Evolutionary conservation across 352 stramenopile genomes (phyloP).

Genomic region (Globisporangium spiculum): DNA sequence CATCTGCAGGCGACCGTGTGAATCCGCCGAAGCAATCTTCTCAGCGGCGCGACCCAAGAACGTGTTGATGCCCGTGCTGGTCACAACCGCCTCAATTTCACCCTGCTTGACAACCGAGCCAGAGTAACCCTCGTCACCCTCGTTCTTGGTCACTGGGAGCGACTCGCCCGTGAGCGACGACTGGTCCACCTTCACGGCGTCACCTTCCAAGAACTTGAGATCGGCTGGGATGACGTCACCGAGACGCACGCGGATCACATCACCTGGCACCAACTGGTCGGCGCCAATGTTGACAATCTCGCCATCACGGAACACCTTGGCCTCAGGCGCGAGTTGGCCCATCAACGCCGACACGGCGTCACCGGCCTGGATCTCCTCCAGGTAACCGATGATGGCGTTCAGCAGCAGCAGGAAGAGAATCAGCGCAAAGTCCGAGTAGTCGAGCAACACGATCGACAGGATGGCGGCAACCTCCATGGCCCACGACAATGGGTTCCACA

Average conservation of each 20-base stretch:
- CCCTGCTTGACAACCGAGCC: conserved; percentile 85
- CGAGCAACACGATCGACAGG: conserved; percentile 70
- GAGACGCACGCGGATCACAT: conserved; percentile 75
- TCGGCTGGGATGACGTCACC: conserved; percentile 93
- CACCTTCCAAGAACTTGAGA: conserved; percentile 79
- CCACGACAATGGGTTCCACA: conserved; percentile 85
- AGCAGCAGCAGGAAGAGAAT: conserved; percentile 71
- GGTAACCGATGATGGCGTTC: conserved; percentile 76
- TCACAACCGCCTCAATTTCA: conserved; percentile 90
- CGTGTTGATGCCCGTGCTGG: conserved; percentile 84
- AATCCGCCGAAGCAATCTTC: conserved; percentile 73
- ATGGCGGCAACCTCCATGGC: conserved; percentile 77
- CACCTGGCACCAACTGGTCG: conserved; percentile 64
- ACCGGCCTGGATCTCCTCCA: conserved; percentile 84
- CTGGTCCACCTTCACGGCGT: conserved; percentile 87
- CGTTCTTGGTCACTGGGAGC: conserved; percentile 87
- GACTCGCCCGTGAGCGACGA: conserved; percentile 94
- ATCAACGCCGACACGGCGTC: conserved; percentile 89
- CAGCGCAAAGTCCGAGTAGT: conserved; percentile 73
- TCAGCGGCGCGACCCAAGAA: conserved; percentile 89
- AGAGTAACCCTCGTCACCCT: conserved; percentile 79
- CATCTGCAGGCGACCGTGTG: conserved; percentile 85
- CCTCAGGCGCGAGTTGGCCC: conserved; percentile 81
- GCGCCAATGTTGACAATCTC: conserved; percentile 64
- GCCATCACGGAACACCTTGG: conserved; percentile 82